A percentile compares a stretch with the other conserved stretches of the same genome.
phyloP scores from a whole-genome alignment of 2,329 filamentous ascomycete genomes.

The Hypocreales sp. region DNA sequence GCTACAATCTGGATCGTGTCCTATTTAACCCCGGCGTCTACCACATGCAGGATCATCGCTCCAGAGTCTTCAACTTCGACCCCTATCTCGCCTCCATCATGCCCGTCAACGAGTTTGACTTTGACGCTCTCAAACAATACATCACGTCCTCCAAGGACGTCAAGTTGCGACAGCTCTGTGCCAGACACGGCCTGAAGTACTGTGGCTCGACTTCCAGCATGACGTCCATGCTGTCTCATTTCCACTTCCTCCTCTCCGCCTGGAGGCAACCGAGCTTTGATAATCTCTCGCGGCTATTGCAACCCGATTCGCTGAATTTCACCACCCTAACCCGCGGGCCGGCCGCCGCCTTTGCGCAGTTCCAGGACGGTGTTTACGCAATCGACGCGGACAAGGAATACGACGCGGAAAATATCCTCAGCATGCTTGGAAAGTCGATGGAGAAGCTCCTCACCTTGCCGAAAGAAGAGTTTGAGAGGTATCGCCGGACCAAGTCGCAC shows the following conservation, averaged over 20 bases:
- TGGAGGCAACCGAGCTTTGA: conserved; percentile 60
- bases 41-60: conserved; percentile 74
- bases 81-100: conserved; percentile 88
- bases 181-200: conserved; percentile 57
- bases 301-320: conserved; percentile 45
- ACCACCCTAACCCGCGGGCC: conserved; percentile 60
- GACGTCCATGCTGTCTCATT: conserved; percentile 75
- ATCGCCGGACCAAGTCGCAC: conserved; percentile 52
- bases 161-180: conserved; percentile 53
- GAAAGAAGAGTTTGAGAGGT: conserved; percentile 73
- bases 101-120: conserved; percentile 87
- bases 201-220: conserved; percentile 95
- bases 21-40: conserved; percentile 93
- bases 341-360: conserved; percentile 66
- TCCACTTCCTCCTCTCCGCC: conserved; percentile 77
- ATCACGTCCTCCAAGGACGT: conserved; percentile 81
- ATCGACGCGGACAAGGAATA: conserved; percentile 94
- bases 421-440: conserved; percentile 88
- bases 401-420: conserved; percentile 71
- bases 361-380: conserved; percentile 74
- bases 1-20: conserved; percentile 72
- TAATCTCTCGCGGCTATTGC: conserved; percentile 54
- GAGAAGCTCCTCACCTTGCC: conserved; percentile 84
- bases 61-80: conserved; percentile 90
- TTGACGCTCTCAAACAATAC: conserved; percentile 70